Conservation (phyloP, 805 yeast genomes). For the Torulaspora quercuum region DNA sequence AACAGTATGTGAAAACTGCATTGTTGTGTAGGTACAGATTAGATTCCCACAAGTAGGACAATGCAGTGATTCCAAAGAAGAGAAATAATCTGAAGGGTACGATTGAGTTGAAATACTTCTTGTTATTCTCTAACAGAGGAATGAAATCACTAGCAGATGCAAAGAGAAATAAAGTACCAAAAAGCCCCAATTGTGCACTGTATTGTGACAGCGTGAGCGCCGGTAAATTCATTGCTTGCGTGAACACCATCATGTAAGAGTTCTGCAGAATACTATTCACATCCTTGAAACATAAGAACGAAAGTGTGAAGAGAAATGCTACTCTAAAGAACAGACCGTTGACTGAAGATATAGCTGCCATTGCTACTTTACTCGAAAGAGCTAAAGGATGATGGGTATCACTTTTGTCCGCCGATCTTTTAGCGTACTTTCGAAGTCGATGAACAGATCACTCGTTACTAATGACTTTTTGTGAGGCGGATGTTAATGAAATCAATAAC, state of each 20-base stretch:
- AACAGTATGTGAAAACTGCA: slow-evolving; percentile 55
- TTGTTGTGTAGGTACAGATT: slow-evolving; percentile 53
- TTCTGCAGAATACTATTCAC: slow-evolving; percentile 44
- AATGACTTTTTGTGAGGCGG: too few species aligned
- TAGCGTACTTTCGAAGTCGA: too few species aligned
- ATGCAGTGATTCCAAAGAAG: slow-evolving; percentile 49
- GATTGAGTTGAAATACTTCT: slow-evolving; percentile 52
- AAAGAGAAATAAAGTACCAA: slow-evolving; percentile 45
- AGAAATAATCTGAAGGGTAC: slow-evolving; percentile 55
- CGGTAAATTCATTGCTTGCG: slow-evolving; percentile 57
- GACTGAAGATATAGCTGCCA: slow-evolving; percentile 53
- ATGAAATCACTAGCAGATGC: slow-evolving; percentile 52
- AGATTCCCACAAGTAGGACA: slow-evolving; percentile 46
- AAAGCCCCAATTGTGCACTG: slow-evolving; percentile 49
- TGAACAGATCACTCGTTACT: too few species aligned
- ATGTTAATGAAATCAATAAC: too few species aligned
- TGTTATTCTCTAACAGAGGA: slow-evolving; percentile 49
- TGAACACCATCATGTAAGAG: slow-evolving; percentile 49
- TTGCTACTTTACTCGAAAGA: slow-evolving; percentile 19
- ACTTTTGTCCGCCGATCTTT: too few species aligned
- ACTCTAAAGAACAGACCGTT: slow-evolving; percentile 48
- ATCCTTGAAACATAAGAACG: slow-evolving; percentile 48
- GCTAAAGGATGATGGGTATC: too few species aligned
- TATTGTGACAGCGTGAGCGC: slow-evolving; percentile 29
- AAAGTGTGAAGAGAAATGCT: slow-evolving; percentile 41